Evolutionary conservation across 2,329 filamentous ascomycete genomes (phyloP).

Genomic region (Chaetomium globosum): DNA sequence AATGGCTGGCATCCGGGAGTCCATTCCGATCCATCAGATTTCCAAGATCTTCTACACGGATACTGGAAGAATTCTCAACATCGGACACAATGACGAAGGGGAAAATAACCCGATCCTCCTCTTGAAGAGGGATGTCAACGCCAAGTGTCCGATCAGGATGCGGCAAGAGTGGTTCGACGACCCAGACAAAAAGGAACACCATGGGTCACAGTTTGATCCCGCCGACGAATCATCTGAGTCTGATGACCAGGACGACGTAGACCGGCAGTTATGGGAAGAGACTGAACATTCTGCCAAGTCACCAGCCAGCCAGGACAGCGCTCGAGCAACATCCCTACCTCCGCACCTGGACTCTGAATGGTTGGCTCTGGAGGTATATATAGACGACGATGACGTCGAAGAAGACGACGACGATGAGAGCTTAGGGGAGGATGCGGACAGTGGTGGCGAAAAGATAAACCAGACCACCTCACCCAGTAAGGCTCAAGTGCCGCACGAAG

Average conservation of each 20-base stretch:
- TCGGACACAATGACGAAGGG: slow-evolving; percentile 60
- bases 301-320: slow-evolving; percentile 10
- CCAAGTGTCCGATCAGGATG: slow-evolving; percentile 58
- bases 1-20: slow-evolving; percentile 54
- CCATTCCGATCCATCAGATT: slow-evolving; percentile 61
- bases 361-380: slow-evolving; percentile 86
- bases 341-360: slow-evolving; percentile 82
- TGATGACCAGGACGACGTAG: slow-evolving; percentile 50
- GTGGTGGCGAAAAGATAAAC: slow-evolving; percentile 18
- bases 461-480: background rate
- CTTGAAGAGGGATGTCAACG: slow-evolving; percentile 70
- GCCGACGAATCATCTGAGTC: slow-evolving; percentile 34
- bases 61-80: slow-evolving; percentile 85
- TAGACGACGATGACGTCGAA: slow-evolving; percentile 57
- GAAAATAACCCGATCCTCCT: slow-evolving; percentile 74
- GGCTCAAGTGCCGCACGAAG: slow-evolving; percentile 19
- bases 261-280: slow-evolving; percentile 51
- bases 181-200: slow-evolving; percentile 5
- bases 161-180: slow-evolving; percentile 37
- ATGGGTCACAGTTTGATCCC: slow-evolving; percentile 25
- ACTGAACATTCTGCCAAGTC: slow-evolving; percentile 34
- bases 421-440: slow-evolving; percentile 38
- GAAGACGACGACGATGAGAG: slow-evolving; percentile 38
- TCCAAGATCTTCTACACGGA: slow-evolving; percentile 94
- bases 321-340: slow-evolving; percentile 62